phyloP scores from a whole-genome alignment of 129 eudicot genomes.

The Arctium minus region DNA sequence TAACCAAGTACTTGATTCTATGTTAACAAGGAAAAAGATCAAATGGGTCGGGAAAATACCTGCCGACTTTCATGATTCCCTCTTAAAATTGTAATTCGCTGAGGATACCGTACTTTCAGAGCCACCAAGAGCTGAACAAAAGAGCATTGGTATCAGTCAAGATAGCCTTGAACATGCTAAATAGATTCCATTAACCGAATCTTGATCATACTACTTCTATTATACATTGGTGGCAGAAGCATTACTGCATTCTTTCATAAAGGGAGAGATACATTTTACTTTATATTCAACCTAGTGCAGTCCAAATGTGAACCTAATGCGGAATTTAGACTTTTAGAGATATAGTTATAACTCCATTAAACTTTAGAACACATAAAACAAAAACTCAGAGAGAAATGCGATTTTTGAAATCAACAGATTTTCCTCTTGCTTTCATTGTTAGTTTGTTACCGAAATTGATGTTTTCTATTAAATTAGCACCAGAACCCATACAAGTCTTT shows the following conservation, averaged over 20 bases:
- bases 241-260: not conserved
- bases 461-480: not conserved
- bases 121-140: slow-evolving; percentile 81
- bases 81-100: slow-evolving; percentile 84
- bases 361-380: not conserved
- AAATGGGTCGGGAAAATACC: slow-evolving; percentile 37
- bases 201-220: not conserved
- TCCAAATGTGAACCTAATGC: not conserved
- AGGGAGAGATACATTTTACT: not conserved
- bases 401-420: not conserved
- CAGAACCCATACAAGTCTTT: not conserved
- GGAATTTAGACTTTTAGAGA: not conserved
- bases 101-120: slow-evolving; percentile 83
- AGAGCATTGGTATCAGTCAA: not conserved
- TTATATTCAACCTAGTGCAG: not conserved
- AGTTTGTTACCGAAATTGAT: not conserved
- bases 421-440: not conserved
- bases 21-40: not conserved
- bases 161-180: not conserved
- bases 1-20: not conserved
- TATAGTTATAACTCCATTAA: not conserved
- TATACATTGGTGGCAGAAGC: not conserved
- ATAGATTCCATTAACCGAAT: not conserved
- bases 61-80: slow-evolving; percentile 97
- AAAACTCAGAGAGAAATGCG: not conserved